Base-by-base conservation (phyloP, 495 filamentous ascomycete species). In the Bathelium albidoporum region DNA sequence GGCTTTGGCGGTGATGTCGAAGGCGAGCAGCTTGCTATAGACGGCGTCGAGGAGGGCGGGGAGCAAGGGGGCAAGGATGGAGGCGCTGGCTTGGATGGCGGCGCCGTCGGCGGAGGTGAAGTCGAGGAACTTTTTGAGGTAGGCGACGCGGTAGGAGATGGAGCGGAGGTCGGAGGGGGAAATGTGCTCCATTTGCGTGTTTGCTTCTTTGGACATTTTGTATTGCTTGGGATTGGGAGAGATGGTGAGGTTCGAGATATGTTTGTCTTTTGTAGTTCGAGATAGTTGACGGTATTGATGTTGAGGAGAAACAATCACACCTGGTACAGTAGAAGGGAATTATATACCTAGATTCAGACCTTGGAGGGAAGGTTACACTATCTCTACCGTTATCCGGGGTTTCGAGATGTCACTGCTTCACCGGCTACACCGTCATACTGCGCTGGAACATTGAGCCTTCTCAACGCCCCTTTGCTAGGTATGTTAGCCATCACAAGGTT, bases 1-100 rank as follows among this genome's bases (percentile, higher is more conserved):
- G 2, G 75, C 71, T 22, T 65, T 60, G 3, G 75, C 75, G 1
- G 75, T 77, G 64, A 77, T 77, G 64, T 77, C 75, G 69, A 71
- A 77, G 32, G 61, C 65, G 12, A 78, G 65, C 10, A 78, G 70
- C 49, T 78, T 77, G 2, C 16, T 62, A 65, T 78, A 78, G 12
- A 77, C 76, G 0, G 70, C 62, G 1, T 75, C 70, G n/a, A 78
- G 66, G 26, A 78, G 62, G 9, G 65, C 12, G 18, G 76, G 76
- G 45, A 78, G 63, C 0, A 78, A 67, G 0, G 74, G 68, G 3
- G 65, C 68, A 24, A 78, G 64, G 14, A 76, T 60, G 0, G 76
- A 69, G 18, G 62, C 69, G 1, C 73, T 65, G 4, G 65, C 68
- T 45, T 72, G 65, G 16, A 78, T 66, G n/a, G 66, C 68, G 12